Evolutionary conservation across 441 rosid genomes (phyloP).

Genomic region (Arabidopsis lyrata): DNA sequence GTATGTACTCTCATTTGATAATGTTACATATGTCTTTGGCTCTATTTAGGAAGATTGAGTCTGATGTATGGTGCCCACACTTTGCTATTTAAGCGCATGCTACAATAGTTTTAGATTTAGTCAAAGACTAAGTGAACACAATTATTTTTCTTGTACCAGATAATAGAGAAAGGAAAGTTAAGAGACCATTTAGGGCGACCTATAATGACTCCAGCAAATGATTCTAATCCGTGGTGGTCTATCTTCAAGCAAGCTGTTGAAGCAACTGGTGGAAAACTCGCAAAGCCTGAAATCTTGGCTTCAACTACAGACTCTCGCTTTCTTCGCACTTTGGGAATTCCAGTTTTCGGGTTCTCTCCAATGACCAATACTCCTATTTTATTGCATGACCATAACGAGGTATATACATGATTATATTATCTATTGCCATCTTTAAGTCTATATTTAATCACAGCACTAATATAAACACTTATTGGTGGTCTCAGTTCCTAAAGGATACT

Average conservation of each 20-base stretch:
- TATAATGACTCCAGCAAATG: constrained; percentile 66
- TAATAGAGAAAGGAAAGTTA: constrained; percentile 61
- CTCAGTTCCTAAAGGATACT: constrained; percentile 72
- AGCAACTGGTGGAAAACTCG: constrained; percentile 81
- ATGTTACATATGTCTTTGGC: not conserved
- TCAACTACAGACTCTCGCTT: constrained; percentile 89
- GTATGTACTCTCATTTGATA: not conserved
- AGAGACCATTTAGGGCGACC: constrained; percentile 70
- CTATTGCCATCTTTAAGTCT: constrained; percentile 5
- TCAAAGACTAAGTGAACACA: constrained; percentile 2
- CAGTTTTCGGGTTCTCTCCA: constrained; percentile 85
- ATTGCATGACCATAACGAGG: constrained; percentile 94
- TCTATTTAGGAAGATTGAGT: not conserved
- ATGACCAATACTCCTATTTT: constrained; percentile 83
- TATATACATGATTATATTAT: constrained; percentile 26
- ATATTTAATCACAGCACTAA: constrained; percentile 16
- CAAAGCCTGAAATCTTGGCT: constrained; percentile 83
- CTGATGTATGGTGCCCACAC: not conserved
- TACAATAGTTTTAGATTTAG: not conserved
- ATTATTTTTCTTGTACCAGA: constrained; percentile 47
- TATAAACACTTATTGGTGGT: constrained; percentile 10
- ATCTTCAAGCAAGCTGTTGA: constrained; percentile 73
- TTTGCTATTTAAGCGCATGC: not conserved
- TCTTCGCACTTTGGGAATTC: constrained; percentile 71
- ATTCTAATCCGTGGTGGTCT: constrained; percentile 90